A percentile compares a stretch with the other conserved stretches of the same genome.
phyloP scores from a whole-genome alignment of 2,329 filamentous ascomycete genomes.

The Tetracladium maxilliforme region DNA sequence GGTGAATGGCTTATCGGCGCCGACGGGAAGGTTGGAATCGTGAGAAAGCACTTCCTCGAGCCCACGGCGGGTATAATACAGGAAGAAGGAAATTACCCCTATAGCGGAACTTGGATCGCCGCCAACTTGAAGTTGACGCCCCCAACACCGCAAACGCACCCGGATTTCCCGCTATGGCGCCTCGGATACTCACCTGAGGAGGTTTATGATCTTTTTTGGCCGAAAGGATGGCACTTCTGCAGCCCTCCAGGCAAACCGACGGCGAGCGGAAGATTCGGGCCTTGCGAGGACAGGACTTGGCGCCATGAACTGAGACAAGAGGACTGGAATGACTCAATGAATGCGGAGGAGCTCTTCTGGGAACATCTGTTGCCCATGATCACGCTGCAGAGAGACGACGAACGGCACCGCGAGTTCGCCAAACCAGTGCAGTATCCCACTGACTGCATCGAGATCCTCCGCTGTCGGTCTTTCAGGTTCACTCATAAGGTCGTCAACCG shows the following conservation, averaged over 20 bases:
- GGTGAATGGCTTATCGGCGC: constrained; percentile 10
- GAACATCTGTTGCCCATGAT: constrained; percentile 4
- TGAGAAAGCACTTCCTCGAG: constrained; percentile 14
- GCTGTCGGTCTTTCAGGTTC: constrained; percentile 29
- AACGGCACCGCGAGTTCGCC: constrained; percentile 4
- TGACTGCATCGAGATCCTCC: constrained; percentile 29
- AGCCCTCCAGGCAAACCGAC: constrained; percentile 11
- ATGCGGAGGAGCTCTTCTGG: constrained; percentile 14
- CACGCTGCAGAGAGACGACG: neutral
- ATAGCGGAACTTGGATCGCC: constrained; percentile 15
- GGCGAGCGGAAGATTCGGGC: constrained; percentile 14
- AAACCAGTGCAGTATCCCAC: constrained; percentile 19
- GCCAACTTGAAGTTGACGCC: constrained; percentile 12
- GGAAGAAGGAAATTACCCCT: constrained; percentile 7
- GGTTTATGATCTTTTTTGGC: constrained; percentile 15
- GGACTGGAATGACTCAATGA: constrained; percentile 12
- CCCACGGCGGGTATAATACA: constrained; percentile 9
- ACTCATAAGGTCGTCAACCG: constrained; percentile 27
- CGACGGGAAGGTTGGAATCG: constrained; percentile 16
- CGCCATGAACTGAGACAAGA: constrained; percentile 18
- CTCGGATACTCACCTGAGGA: constrained; percentile 11
- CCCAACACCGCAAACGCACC: constrained; percentile 12
- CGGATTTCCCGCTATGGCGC: constrained; percentile 13
- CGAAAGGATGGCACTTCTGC: constrained; percentile 12
- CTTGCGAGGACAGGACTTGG: constrained; percentile 13